phyloP scores from a whole-genome alignment of 768 basidiomycete species.

The Psilocybe cubensis region DNA sequence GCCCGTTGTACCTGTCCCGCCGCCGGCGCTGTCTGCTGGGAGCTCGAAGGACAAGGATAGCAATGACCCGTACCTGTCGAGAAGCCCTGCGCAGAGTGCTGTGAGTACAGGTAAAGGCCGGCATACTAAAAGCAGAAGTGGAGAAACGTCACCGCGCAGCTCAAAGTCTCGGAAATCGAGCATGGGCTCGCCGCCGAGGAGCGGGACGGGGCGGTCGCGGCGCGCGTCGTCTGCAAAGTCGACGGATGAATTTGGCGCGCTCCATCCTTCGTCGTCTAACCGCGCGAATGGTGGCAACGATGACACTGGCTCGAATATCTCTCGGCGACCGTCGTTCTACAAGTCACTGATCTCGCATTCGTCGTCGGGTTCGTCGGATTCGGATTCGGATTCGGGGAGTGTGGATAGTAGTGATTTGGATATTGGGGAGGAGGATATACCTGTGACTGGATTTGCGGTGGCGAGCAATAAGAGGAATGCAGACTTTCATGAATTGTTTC shows the following conservation, averaged over 20 bases:
- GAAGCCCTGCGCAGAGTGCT: conserved; percentile 27
- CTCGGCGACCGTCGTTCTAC: conserved; percentile 28
- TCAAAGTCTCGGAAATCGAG: conserved; percentile 28
- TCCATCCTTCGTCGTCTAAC: background rate
- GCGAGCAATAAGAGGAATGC: conserved; percentile 93
- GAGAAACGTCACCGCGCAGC: conserved; percentile 36
- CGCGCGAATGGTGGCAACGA: no score
- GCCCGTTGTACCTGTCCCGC: conserved; percentile 15
- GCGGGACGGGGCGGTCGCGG: conserved; percentile 16
- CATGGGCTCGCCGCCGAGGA: conserved; percentile 14
- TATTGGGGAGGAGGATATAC: conserved; percentile 75
- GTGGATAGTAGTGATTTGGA: conserved; percentile 30
- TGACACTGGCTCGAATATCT: background rate
- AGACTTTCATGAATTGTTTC: conserved; percentile 95
- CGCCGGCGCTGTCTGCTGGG: conserved; percentile 14
- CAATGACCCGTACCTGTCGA: conserved; percentile 29
- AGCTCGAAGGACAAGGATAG: conserved; percentile 13
- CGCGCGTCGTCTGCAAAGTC: conserved; percentile 22
- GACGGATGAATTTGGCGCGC: conserved; percentile 1
- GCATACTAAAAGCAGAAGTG: conserved; percentile 29
- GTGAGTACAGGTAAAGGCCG: conserved; percentile 18
- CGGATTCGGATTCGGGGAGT: conserved; percentile 26
- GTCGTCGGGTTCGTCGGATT: background rate
- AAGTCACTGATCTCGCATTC: background rate
- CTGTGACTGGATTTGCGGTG: conserved; percentile 96